These are phyloP conservation scores for Saturnispora saitoi DNA, from an alignment of 805 yeast species.

Conservation along the genomic window DNA sequence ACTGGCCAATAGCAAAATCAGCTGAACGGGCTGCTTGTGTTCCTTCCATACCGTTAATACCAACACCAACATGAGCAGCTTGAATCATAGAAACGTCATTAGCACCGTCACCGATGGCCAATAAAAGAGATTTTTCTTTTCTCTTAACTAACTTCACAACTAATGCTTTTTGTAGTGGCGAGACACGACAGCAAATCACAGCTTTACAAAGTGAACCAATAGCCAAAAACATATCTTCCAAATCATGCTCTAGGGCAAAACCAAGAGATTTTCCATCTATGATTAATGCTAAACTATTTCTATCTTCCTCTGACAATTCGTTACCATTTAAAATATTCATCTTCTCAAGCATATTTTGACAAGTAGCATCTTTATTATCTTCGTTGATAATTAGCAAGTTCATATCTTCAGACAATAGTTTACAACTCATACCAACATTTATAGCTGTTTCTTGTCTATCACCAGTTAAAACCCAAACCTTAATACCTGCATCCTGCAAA, in stretches of 20 bases:
- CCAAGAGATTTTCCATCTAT: conserved; percentile 92
- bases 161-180: conserved; percentile 93
- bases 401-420: conserved; percentile 91
- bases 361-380: conserved; percentile 69
- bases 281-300: conserved; percentile 74
- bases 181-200: conserved; percentile 95
- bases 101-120: conserved; percentile 99
- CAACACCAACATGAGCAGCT: conserved; percentile 99
- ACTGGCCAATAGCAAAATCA: conserved; percentile 94
- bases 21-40: conserved; percentile 99
- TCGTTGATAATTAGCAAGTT: conserved; percentile 84
- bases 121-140: conserved; percentile 61
- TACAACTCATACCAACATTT: conserved; percentile 97
- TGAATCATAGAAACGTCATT: conserved; percentile 98
- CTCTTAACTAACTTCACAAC: conserved; percentile 92
- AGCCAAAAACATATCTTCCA: conserved; percentile 70
- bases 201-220: conserved; percentile 87
- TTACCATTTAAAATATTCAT: conserved; percentile 63
- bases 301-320: conserved; percentile 57
- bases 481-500: conserved; percentile 92
- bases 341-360: conserved; percentile 64
- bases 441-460: conserved; percentile 98
- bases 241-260: conserved; percentile 72
- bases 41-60: conserved; percentile 98
- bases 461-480: conserved; percentile 96